Evolutionary conservation across 345 rosid species (phyloP).

Genomic region (Jatropha curcas): DNA sequence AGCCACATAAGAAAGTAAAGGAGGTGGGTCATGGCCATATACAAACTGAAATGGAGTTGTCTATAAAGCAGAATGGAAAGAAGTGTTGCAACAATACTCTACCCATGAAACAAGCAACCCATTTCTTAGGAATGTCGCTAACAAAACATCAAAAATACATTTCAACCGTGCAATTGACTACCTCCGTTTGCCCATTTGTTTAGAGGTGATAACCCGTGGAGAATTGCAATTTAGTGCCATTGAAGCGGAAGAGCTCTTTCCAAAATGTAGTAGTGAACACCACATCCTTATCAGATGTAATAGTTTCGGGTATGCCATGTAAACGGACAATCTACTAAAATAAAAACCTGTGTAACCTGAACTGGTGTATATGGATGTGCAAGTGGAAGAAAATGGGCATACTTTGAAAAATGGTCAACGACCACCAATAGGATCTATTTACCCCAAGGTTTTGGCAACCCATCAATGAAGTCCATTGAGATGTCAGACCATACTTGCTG

Average conservation of each 20-base stretch:
- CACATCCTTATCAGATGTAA: background rate
- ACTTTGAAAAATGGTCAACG: background rate
- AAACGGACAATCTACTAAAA: background rate
- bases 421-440: background rate
- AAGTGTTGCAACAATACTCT: slow-evolving; percentile 1
- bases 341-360: background rate
- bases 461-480: background rate
- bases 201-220: background rate
- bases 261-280: background rate
- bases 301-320: background rate
- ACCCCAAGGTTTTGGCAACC: background rate
- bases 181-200: background rate
- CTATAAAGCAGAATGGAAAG: background rate
- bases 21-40: background rate
- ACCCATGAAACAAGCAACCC: background rate
- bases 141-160: background rate
- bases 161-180: background rate
- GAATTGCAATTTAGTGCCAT: background rate
- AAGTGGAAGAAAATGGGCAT: background rate
- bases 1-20: background rate
- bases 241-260: background rate
- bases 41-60: background rate
- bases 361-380: background rate
- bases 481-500: background rate
- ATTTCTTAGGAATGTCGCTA: background rate